These are phyloP conservation scores for Oryza rufipogon DNA, from an alignment of 176 grass and related monocot genomes.

Conservation along the genomic window DNA sequence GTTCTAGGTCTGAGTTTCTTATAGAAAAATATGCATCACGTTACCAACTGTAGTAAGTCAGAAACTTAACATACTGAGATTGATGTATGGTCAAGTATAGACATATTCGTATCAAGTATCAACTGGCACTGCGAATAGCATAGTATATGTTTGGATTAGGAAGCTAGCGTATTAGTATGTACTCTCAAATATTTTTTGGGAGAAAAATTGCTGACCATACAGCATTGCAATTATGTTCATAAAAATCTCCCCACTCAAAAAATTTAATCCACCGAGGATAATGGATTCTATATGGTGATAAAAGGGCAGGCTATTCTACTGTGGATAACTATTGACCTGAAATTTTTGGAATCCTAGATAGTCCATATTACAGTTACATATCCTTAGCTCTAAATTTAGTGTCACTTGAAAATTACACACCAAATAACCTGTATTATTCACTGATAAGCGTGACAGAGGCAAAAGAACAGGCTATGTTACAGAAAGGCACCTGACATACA, in stretches of 20 bases:
- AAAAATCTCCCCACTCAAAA: not conserved
- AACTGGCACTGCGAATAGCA: not conserved
- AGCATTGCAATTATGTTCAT: not conserved
- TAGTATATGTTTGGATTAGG: not conserved
- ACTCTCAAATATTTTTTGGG: not conserved
- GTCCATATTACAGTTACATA: not conserved
- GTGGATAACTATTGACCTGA: not conserved
- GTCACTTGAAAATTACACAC: conserved; percentile 4
- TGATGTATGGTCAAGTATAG: not conserved
- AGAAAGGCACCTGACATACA: conserved; percentile 60
- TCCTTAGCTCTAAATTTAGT: not conserved
- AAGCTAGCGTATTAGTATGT: not conserved
- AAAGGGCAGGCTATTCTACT: conserved; percentile 3
- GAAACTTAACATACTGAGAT: not conserved
- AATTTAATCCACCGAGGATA: not conserved
- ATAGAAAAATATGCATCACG: not conserved
- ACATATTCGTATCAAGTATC: not conserved
- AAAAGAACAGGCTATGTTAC: conserved; percentile 30
- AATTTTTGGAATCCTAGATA: conserved; percentile 3
- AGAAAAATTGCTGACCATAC: not conserved
- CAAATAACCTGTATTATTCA: not conserved
- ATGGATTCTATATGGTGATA: not conserved
- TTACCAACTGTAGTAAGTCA: not conserved
- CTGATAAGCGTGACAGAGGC: not conserved
- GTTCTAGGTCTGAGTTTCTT: not conserved